Evolutionary conservation across 2,329 filamentous ascomycete genomes (phyloP), one percentile per base, ranked within the genome.

Genomic region (Aureobasidium musti): DNA sequence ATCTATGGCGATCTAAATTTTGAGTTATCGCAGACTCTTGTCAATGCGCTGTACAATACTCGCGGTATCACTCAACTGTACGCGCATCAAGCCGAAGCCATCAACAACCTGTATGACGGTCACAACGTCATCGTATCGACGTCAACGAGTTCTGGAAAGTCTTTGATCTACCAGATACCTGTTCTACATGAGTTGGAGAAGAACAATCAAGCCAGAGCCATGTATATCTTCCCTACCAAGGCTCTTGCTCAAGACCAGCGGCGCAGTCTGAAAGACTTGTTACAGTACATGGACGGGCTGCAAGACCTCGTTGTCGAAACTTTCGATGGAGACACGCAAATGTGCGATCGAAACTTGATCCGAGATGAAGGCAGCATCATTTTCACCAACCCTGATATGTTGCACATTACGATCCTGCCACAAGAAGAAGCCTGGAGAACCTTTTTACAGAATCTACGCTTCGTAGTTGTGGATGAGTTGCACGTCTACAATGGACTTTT

Each of bases 161-260:
- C 92, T 6, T 81, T 99, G n/a, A 97, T 99, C 68, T 99, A 98
- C 74, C 95, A 99, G 74, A 84, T 99, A 19, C 95, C 95, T 0
- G 92, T 99, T 52, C 80, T 99, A 13, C 88, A 96, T 74, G 90
- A 91, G 59, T 80, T 99, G 2, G 94, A 99, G 76, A 82, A 86
- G 63, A 90, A 98, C 72, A 80, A 78, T 2, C 82, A 88, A 66
- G 91, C 91, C 10, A 84, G 95, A 72, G 95, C 95, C 2, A 92
- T 99, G 88, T 98, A 97, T 75, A 97, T 99, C 41, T 99, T 99
- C 68, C 95, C 95, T 0, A 99, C 95, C 0, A 99, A 99, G 78
- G 95, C 95, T 1, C 80, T 99, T 19, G 94, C 95, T 0, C 95
- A 99, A 76, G 95, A 99, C 77, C 95, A 99, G 77, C 88, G 89